A percentile compares a stretch with the other conserved stretches of the same genome.
phyloP scores from a whole-genome alignment of 2,329 filamentous ascomycete species.

The Fusarium sp. region DNA sequence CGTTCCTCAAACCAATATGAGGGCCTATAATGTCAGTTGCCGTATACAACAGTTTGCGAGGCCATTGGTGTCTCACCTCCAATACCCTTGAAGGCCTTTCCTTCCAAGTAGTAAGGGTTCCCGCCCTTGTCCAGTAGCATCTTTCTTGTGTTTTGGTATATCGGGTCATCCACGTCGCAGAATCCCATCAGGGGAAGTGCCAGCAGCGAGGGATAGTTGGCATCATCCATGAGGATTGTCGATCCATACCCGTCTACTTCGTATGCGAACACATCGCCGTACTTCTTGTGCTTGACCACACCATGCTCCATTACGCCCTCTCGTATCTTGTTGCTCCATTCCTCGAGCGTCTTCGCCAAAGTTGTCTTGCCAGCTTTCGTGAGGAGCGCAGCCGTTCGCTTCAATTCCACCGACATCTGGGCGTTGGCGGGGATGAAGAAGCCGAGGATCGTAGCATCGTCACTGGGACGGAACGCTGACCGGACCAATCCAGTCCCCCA shows the following conservation, averaged over 20 bases:
- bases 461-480: conserved; percentile 93
- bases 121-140: conserved; percentile 78
- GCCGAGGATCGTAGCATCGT: conserved; percentile 93
- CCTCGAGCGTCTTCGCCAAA: conserved; percentile 66
- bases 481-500: conserved; percentile 86
- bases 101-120: conserved; percentile 91
- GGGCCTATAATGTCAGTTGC: conserved; percentile 56
- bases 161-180: conserved; percentile 69
- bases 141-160: conserved; percentile 89
- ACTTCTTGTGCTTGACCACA: conserved; percentile 79
- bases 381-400: conserved; percentile 79
- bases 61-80: conserved; percentile 69
- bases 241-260: conserved; percentile 91
- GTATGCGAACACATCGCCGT: conserved; percentile 84
- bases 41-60: neutral
- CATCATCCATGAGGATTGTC: conserved; percentile 87
- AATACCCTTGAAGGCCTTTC: conserved; percentile 84
- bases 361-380: conserved; percentile 66
- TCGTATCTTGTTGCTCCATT: conserved; percentile 72
- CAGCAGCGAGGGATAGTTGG: conserved; percentile 85
- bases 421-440: conserved; percentile 97
- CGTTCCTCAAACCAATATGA: conserved; percentile 85
- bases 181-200: conserved; percentile 85
- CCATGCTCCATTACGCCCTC: conserved; percentile 88
- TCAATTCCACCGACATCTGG: conserved; percentile 92